A percentile compares a stretch with the other conserved stretches of the same genome.
Evolutionary conservation across 345 rosid genomes (phyloP).

Genomic region (Iberis pinnata): DNA sequence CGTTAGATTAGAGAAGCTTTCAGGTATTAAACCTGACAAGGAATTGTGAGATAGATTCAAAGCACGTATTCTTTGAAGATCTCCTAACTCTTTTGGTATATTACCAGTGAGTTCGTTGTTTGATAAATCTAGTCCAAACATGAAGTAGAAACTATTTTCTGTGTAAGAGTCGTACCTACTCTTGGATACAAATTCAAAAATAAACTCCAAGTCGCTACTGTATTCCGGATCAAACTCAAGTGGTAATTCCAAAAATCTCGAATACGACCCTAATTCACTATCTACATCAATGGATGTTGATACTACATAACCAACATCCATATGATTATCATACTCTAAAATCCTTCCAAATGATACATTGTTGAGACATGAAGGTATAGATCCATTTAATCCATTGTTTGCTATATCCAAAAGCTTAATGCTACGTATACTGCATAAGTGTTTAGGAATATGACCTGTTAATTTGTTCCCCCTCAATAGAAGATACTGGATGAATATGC

Average conservation of each 20-base stretch:
- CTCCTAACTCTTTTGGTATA: slow-evolving; percentile 32
- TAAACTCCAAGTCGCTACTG: no score
- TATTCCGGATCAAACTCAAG: no score
- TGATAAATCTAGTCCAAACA: slow-evolving; percentile 38
- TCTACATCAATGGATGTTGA: no score
- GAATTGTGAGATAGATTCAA: slow-evolving; percentile 35
- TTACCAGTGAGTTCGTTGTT: slow-evolving; percentile 2
- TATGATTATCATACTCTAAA: no score
- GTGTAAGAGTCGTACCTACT: not conserved
- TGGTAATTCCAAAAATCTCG: no score
- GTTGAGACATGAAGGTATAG: slow-evolving; percentile 11
- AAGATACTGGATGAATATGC: not conserved
- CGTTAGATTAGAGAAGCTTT: slow-evolving; percentile 16
- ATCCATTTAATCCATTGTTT: slow-evolving; percentile 6
- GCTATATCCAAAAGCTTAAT: not conserved
- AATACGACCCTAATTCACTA: no score
- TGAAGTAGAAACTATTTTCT: not conserved
- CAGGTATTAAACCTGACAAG: slow-evolving; percentile 28
- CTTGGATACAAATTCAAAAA: slow-evolving; percentile 6
- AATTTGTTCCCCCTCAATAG: not conserved
- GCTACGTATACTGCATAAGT: not conserved
- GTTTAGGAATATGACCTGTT: not conserved
- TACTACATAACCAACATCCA: no score
- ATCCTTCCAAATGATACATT: not conserved
- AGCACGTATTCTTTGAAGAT: not conserved